Evolutionary conservation across 805 yeast species (phyloP).

Genomic region (Yarrowia porcina): DNA sequence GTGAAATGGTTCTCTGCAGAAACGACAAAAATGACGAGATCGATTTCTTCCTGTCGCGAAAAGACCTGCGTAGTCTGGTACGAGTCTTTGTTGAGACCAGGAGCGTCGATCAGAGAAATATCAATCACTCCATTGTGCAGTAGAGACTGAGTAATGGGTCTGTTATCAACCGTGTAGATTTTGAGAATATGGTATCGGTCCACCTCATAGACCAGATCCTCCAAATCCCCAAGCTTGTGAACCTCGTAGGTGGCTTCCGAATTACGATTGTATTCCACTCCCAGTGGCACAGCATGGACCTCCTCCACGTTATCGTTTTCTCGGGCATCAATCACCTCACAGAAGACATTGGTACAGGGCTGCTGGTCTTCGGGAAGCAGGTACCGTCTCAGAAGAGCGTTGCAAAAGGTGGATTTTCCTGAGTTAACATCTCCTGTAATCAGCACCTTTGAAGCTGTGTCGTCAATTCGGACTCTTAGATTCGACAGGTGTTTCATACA

Average conservation of each 20-base stretch:
- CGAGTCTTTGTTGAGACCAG: slow-evolving; percentile 91
- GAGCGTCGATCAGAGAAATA: slow-evolving; percentile 91
- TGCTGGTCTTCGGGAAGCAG: slow-evolving; percentile 94
- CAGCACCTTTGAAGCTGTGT: slow-evolving; percentile 87
- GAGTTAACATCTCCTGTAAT: slow-evolving; percentile 97
- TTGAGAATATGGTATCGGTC: slow-evolving; percentile 71
- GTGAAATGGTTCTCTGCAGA: slow-evolving; percentile 96
- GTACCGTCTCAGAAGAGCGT: slow-evolving; percentile 73
- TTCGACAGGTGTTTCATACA: slow-evolving; percentile 66
- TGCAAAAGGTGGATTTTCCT: slow-evolving; percentile 94
- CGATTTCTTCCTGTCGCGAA: slow-evolving; percentile 95
- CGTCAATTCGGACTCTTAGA: slow-evolving; percentile 79
- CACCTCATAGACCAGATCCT: slow-evolving; percentile 67
- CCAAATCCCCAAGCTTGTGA: slow-evolving; percentile 54
- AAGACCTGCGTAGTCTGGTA: slow-evolving; percentile 93
- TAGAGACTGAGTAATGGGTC: slow-evolving; percentile 65
- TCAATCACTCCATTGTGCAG: slow-evolving; percentile 88
- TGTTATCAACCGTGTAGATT: slow-evolving; percentile 73
- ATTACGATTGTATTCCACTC: slow-evolving; percentile 45
- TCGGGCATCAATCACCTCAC: slow-evolving; percentile 84
- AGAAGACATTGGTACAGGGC: slow-evolving; percentile 94
- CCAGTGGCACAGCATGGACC: slow-evolving; percentile 79
- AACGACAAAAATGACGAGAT: slow-evolving; percentile 91
- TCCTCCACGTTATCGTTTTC: slow-evolving; percentile 77
- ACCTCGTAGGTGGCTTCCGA: slow-evolving; percentile 66